A percentile compares a stretch with the other conserved stretches of the same genome.
Evolutionary conservation across 2,329 filamentous ascomycete genomes (phyloP).

Genomic region (Fusarium penzigii): DNA sequence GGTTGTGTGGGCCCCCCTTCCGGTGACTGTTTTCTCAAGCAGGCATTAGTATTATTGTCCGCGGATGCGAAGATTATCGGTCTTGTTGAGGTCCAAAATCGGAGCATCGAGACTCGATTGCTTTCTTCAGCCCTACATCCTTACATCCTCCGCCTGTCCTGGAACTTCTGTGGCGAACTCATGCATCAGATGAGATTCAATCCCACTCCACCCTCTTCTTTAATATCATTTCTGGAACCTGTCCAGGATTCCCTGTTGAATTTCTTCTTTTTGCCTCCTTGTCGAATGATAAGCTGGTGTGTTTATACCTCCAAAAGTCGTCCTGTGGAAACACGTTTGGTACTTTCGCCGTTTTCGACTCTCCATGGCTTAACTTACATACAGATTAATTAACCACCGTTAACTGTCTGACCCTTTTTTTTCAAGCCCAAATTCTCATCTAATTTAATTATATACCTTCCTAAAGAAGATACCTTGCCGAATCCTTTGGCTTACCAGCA

Average conservation of each 20-base stretch:
- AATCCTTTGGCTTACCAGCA: constrained; percentile 2
- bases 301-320: neutral
- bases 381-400: constrained; percentile 3
- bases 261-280: neutral
- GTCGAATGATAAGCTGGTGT: neutral
- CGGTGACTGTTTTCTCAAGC: neutral
- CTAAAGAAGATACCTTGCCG: constrained; percentile 4
- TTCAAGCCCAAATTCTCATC: constrained; percentile 4
- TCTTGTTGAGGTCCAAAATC: neutral
- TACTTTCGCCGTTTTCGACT: constrained; percentile 2
- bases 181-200: neutral
- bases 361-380: neutral
- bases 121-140: neutral
- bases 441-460: constrained; percentile 15
- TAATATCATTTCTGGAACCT: neutral
- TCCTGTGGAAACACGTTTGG: neutral
- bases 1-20: neutral
- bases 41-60: neutral
- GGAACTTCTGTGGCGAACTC: neutral
- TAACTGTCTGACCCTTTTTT: constrained; percentile 7
- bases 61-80: too few species aligned
- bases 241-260: neutral
- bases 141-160: neutral
- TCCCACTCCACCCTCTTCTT: neutral
- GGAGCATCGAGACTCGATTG: neutral